Evolutionary conservation across 2,329 filamentous ascomycete species (phyloP).

Genomic region (Tolypocladium endophyticum): DNA sequence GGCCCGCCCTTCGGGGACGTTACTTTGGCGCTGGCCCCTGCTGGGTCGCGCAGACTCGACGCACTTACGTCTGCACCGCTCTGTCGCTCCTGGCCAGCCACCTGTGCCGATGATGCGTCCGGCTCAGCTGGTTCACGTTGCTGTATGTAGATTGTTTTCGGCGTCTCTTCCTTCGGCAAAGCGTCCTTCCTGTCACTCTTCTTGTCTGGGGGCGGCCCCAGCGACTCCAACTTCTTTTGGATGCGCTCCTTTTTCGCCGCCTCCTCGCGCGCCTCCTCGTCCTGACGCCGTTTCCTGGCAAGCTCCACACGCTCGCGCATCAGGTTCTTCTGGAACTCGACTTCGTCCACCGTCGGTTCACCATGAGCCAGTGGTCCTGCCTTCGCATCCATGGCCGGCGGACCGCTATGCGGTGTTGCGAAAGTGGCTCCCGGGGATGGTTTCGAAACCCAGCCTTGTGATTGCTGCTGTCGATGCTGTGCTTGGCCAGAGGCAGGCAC

Average conservation of each 20-base stretch:
- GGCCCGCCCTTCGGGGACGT: slow-evolving; percentile 8
- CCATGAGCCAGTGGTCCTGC: slow-evolving; percentile 18
- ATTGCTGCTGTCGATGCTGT: slow-evolving; percentile 14
- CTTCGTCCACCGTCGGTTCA: slow-evolving; percentile 39
- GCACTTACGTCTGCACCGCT: neutral
- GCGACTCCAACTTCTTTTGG: slow-evolving; percentile 58
- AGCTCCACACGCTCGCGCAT: slow-evolving; percentile 63
- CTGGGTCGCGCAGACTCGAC: neutral
- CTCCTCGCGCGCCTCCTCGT: slow-evolving; percentile 62
- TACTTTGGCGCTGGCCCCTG: slow-evolving; percentile 3
- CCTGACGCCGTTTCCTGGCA: slow-evolving; percentile 56
- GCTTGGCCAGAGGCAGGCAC: slow-evolving; percentile 15
- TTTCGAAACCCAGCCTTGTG: slow-evolving; percentile 17
- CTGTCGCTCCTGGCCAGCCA: slow-evolving; percentile 3
- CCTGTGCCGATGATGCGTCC: slow-evolving; percentile 5
- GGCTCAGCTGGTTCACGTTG: slow-evolving; percentile 15
- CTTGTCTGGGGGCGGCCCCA: slow-evolving; percentile 54
- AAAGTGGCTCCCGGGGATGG: slow-evolving; percentile 32
- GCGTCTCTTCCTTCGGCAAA: slow-evolving; percentile 28
- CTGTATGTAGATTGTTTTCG: slow-evolving; percentile 22
- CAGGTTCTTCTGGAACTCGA: slow-evolving; percentile 55
- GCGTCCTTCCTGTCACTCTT: slow-evolving; percentile 44
- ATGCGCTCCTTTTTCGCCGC: slow-evolving; percentile 62
- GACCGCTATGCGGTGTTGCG: slow-evolving; percentile 25
- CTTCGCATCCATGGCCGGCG: slow-evolving; percentile 17